Evolutionary conservation across 495 filamentous ascomycete species (phyloP), one percentile per base, ranked within the genome.

Genomic region (Aspergillus steynii): DNA sequence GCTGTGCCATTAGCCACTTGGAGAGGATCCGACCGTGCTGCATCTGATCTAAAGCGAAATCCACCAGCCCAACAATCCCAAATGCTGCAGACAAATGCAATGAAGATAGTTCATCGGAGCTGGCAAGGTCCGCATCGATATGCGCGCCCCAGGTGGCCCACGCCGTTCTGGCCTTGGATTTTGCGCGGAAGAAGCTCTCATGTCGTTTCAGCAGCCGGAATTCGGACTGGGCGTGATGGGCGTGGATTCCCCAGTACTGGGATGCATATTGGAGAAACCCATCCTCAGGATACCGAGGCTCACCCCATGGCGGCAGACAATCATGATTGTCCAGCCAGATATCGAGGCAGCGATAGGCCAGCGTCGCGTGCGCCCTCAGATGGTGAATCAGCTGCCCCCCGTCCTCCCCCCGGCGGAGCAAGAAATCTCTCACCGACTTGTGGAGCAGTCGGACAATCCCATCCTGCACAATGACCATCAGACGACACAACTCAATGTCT

Each of bases 381-480:
- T 8, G 15, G 6, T 53, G 29, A 20, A 55, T 45, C 42, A 46
- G 42, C 7, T 15, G 8, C 15, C 8, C 42, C 42, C 42, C 8
- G 2, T 20, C 5, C 26, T 7, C 8, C 4, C 14, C 47, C 6
- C 29, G 20, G 50, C 50, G 25, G 2, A 64, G 27, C 31, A 70
- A 57, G 42, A 67, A 71, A 46, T 71, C 68, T 45, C 60, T 62
- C 3, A 68, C 63, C 3, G 68, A 71, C 25, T 66, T 63, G 45
- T 68, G 68, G 6, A 71, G 56, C 12, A 71, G 61, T 10, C 50
- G 65, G n/a, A 71, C 65, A 28, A 58, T 1, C 6, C 54, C 53
- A 49, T 63, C 57, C 53, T 65, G 29, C 5, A 63, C 45, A 28
- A 71, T 37, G 12, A 66, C 49, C 61, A 71, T 65, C 42, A 66